phyloP scores from a whole-genome alignment of 1,284 basidiomycete genomes.

The Paramarasmius palmivorus region DNA sequence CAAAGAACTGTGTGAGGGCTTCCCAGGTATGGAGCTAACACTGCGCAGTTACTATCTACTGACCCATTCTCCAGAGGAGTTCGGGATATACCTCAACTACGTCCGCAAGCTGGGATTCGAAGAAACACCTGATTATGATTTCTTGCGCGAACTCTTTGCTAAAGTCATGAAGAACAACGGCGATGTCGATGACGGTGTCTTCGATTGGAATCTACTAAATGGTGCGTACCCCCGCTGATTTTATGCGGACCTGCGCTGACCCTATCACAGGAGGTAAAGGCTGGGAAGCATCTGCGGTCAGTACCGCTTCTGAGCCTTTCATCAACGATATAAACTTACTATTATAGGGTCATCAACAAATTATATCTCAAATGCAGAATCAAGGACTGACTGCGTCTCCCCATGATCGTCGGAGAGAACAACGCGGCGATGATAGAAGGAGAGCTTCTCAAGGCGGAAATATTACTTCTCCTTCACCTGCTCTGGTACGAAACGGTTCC shows the following conservation, averaged over 20 bases:
- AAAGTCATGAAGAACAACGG: slow-evolving; percentile 90
- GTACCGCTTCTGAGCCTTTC: slow-evolving; percentile 25
- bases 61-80: slow-evolving; percentile 63
- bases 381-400: slow-evolving; percentile 42
- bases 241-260: slow-evolving; percentile 2
- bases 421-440: slow-evolving; percentile 54
- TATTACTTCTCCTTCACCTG: slow-evolving; percentile 70
- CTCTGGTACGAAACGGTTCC: slow-evolving; percentile 71
- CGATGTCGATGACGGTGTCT: slow-evolving; percentile 86
- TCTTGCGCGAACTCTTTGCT: slow-evolving; percentile 87
- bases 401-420: slow-evolving; percentile 58
- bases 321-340: slow-evolving; percentile 4
- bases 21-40: slow-evolving; percentile 65
- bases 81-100: slow-evolving; percentile 87
- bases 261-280: slow-evolving; percentile 76
- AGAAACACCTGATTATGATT: slow-evolving; percentile 96
- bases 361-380: slow-evolving; percentile 62
- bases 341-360: slow-evolving; percentile 56
- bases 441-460: slow-evolving; percentile 59
- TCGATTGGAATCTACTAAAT: slow-evolving; percentile 91
- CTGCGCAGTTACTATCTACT: slow-evolving; percentile 11
- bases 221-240: slow-evolving; percentile 32
- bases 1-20: slow-evolving; percentile 91
- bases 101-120: slow-evolving; percentile 89
- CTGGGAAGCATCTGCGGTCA: slow-evolving; percentile 85